These are phyloP conservation scores for Heliocybe sulcata DNA, from an alignment of 1,284 basidiomycete species.

Conservation along the genomic window DNA sequence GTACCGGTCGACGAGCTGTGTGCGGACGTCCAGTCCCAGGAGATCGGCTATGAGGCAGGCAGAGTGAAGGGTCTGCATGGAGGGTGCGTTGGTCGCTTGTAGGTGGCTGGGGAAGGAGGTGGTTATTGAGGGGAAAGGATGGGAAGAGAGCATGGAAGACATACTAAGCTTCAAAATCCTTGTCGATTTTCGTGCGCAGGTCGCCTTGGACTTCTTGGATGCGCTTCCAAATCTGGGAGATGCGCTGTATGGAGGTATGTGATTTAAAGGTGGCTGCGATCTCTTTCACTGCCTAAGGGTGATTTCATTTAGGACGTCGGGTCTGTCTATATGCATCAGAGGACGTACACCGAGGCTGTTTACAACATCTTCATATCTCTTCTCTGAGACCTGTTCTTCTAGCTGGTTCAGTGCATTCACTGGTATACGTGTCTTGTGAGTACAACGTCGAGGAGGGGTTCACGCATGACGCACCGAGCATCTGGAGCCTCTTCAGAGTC, in stretches of 20 bases:
- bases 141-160: slow-evolving; percentile 22
- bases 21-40: slow-evolving; percentile 76
- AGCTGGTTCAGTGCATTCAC: slow-evolving; percentile 81
- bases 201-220: slow-evolving; percentile 77
- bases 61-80: slow-evolving; percentile 61
- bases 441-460: not conserved
- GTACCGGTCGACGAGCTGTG: slow-evolving; percentile 84
- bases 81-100: slow-evolving; percentile 42
- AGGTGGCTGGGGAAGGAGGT: not conserved
- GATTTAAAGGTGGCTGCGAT: slow-evolving; percentile 74
- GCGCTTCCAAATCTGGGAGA: slow-evolving; percentile 71
- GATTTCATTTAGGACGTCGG: not conserved
- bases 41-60: slow-evolving; percentile 84
- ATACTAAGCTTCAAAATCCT: slow-evolving; percentile 87
- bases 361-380: slow-evolving; percentile 78
- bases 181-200: slow-evolving; percentile 72
- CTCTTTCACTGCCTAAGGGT: slow-evolving; percentile 74
- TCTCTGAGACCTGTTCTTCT: slow-evolving; percentile 70
- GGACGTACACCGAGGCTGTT: slow-evolving; percentile 66
- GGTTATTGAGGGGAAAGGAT: not conserved
- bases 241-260: slow-evolving; percentile 66
- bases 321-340: slow-evolving; percentile 1
- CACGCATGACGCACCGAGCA: slow-evolving; percentile 67
- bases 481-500: slow-evolving; percentile 84
- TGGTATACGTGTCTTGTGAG: slow-evolving; percentile 21